phyloP scores from a whole-genome alignment of 1,284 basidiomycete genomes.

The Moniliophthora roreri region DNA sequence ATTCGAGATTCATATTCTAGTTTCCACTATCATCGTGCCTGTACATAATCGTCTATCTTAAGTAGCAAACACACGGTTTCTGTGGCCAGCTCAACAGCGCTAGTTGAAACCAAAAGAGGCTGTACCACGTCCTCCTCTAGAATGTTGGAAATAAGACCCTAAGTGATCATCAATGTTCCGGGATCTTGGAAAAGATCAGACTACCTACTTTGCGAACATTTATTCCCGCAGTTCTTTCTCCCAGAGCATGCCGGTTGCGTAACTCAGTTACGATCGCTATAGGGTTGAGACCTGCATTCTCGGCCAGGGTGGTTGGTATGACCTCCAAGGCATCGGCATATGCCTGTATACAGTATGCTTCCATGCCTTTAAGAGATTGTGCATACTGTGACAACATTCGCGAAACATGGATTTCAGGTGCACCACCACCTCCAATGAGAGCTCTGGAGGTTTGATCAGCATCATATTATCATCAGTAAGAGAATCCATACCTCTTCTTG shows the following conservation, averaged over 20 bases:
- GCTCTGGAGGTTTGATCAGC: constrained; percentile 53
- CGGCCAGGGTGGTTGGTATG: constrained; percentile 96
- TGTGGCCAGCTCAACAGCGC: constrained; percentile 92
- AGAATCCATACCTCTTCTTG: constrained; percentile 79
- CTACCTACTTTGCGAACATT: constrained; percentile 88
- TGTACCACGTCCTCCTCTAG: constrained; percentile 97
- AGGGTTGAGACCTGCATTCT: constrained; percentile 98
- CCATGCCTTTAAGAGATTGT: constrained; percentile 96
- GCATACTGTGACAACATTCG: constrained; percentile 89
- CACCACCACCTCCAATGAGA: constrained; percentile 95
- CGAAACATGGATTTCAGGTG: constrained; percentile 99
- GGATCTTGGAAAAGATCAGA: neutral
- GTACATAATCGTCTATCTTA: constrained; percentile 96
- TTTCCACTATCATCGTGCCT: constrained; percentile 50
- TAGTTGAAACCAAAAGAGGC: constrained; percentile 93
- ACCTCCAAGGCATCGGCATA: constrained; percentile 98
- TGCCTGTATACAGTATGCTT: constrained; percentile 98
- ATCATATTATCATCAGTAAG: constrained; percentile 8
- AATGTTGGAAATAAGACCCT: constrained; percentile 97
- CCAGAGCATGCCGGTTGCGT: constrained; percentile 93
- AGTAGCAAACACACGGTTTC: constrained; percentile 97
- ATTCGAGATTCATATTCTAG: neutral
- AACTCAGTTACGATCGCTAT: constrained; percentile 98
- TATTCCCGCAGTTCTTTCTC: constrained; percentile 95
- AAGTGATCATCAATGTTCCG: neutral